These are phyloP conservation scores for Spizellomyces punctatus DNA, from an alignment of 192 early-diverging fungal genomes.

Conservation along the genomic window DNA sequence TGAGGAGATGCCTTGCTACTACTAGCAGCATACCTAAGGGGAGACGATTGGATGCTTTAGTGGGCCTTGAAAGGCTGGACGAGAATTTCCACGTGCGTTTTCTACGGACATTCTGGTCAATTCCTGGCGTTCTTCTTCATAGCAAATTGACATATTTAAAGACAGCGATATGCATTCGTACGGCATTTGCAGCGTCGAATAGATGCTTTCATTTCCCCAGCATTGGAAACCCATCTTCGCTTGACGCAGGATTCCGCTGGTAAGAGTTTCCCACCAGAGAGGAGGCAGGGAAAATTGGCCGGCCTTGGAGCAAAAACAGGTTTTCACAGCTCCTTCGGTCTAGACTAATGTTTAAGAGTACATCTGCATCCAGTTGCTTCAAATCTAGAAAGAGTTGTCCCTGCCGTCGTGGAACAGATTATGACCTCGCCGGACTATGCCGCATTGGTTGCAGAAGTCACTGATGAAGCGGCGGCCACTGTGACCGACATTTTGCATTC, in stretches of 20 bases:
- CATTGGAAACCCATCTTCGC: no score
- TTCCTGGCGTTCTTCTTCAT: neutral
- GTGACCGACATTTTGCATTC: slow-evolving; percentile 23
- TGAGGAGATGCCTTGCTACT: slow-evolving; percentile 9
- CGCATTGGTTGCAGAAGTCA: slow-evolving; percentile 27
- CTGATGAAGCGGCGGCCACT: slow-evolving; percentile 33
- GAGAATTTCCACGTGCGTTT: slow-evolving; percentile 49
- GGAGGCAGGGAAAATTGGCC: slow-evolving; percentile 27
- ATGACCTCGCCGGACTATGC: slow-evolving; percentile 49
- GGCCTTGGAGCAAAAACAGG: slow-evolving; percentile 2
- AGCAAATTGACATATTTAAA: no score
- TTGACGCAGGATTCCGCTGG: no score
- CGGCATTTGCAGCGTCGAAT: slow-evolving; percentile 37
- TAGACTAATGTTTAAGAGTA: neutral
- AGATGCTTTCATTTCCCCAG: slow-evolving; percentile 32
- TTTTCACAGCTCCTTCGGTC: neutral
- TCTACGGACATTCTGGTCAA: neutral
- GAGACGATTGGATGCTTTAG: slow-evolving; percentile 27
- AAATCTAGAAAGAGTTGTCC: neutral
- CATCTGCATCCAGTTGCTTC: neutral
- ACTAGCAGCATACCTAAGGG: slow-evolving; percentile 5
- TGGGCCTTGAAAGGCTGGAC: slow-evolving; percentile 40
- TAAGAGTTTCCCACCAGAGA: no score
- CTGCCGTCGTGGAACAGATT: slow-evolving; percentile 46
- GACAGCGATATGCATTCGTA: slow-evolving; percentile 47